Percentiles rank a stretch among this genome's conserved stretches.
Evolutionary conservation across 106 monocot species (phyloP).

Genomic region (Chionographis japonica): DNA sequence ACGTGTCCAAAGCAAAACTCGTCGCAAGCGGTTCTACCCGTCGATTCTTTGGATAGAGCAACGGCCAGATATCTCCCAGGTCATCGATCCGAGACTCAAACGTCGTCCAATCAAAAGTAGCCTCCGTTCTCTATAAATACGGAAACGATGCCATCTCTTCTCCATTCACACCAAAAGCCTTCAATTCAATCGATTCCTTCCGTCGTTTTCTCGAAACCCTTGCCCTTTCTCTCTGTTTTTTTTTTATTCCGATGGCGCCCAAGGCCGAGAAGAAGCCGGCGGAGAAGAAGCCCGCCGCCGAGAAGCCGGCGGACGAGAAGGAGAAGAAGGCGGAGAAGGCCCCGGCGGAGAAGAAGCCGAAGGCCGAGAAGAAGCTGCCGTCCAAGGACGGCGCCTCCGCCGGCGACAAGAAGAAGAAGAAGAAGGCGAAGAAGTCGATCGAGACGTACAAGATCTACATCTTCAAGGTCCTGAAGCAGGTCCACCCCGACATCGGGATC

Average conservation of each 20-base stretch:
- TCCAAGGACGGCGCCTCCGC: slow-evolving; percentile 12
- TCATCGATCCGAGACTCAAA: too few species aligned
- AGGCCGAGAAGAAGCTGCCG: slow-evolving; percentile 29
- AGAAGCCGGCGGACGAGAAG: slow-evolving; percentile 48
- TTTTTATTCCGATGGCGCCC: slow-evolving; percentile 2
- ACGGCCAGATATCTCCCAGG: too few species aligned
- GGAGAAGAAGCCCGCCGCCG: slow-evolving; percentile 10
- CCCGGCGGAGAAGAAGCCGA: slow-evolving; percentile 32
- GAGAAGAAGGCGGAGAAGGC: slow-evolving; percentile 24
- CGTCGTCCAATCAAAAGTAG: too few species aligned
- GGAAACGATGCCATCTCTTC: too few species aligned
- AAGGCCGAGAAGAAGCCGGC: slow-evolving; percentile 1
- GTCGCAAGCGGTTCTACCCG: too few species aligned
- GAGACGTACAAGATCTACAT: slow-evolving; percentile 75
- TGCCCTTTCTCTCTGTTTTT: too few species aligned
- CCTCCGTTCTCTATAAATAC: too few species aligned
- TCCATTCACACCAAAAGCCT: too few species aligned
- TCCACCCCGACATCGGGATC: slow-evolving; percentile 62
- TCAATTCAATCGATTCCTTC: too few species aligned
- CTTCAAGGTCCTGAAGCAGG: slow-evolving; percentile 74
- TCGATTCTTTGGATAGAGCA: too few species aligned
- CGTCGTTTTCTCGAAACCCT: too few species aligned
- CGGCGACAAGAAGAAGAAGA: slow-evolving; percentile 38
- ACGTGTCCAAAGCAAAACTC: too few species aligned
- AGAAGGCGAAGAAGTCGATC: slow-evolving; percentile 18